phyloP scores from a whole-genome alignment of 176 grass and related monocot genomes.

The Ampelocalamus luodianensis region DNA sequence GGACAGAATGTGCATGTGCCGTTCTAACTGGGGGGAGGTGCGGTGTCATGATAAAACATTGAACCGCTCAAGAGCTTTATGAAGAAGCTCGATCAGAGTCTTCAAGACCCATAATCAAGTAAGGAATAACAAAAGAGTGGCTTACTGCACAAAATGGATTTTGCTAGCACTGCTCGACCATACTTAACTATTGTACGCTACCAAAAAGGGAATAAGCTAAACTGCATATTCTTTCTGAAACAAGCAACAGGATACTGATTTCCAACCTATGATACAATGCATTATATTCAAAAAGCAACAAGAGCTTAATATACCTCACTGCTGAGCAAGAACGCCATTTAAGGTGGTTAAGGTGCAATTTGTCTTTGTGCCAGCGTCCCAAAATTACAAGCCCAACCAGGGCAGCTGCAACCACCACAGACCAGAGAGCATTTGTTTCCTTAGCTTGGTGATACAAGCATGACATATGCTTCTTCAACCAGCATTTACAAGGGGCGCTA shows the following conservation, averaged over 20 bases:
- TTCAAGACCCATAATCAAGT: no score
- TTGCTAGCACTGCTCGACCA: no score
- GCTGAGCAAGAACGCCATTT: slow-evolving; percentile 55
- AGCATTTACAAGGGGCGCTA: slow-evolving; percentile 47
- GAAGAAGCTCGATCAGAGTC: neutral
- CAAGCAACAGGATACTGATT: neutral
- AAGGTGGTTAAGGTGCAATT: slow-evolving; percentile 58
- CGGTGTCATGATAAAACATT: neutral
- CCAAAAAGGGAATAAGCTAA: neutral
- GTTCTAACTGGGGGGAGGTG: neutral
- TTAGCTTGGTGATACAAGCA: slow-evolving; percentile 82
- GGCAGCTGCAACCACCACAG: slow-evolving; percentile 75
- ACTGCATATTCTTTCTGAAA: neutral
- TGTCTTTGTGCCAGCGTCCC: slow-evolving; percentile 85
- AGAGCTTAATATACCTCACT: slow-evolving; percentile 54
- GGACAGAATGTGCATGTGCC: neutral
- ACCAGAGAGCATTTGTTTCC: slow-evolving; percentile 79
- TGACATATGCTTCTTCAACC: slow-evolving; percentile 75
- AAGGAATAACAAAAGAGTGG: no score
- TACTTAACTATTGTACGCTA: neutral
- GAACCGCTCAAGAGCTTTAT: neutral
- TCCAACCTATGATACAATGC: neutral
- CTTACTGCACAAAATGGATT: no score
- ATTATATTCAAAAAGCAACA: neutral
- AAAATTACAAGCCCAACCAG: slow-evolving; percentile 85